A percentile compares a stretch with the other conserved stretches of the same genome.
Evolutionary conservation across 2,329 filamentous ascomycete genomes (phyloP).

Genomic region (Pseudopithomyces maydicus): DNA sequence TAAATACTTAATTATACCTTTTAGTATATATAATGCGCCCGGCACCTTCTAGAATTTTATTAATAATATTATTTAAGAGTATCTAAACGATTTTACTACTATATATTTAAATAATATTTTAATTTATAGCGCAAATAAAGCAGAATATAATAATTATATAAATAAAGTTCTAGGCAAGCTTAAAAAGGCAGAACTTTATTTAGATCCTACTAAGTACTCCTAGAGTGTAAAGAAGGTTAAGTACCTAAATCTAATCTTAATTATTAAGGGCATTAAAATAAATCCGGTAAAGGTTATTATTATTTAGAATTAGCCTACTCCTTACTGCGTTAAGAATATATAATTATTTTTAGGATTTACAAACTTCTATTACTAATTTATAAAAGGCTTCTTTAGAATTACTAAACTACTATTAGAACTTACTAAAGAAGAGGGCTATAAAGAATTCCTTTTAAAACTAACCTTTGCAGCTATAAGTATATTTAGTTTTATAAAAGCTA

Average conservation of each 20-base stretch:
- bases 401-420: not conserved
- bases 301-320: not conserved
- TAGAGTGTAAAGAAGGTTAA: not conserved
- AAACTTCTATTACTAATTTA: too few relatives aligned
- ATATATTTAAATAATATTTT: not conserved
- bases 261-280: too few relatives aligned
- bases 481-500: too few relatives aligned
- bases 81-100: not conserved
- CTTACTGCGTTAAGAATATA: not conserved
- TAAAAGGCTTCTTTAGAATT: not conserved
- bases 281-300: not conserved
- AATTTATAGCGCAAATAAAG: not conserved
- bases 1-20: too few relatives aligned
- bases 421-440: not conserved
- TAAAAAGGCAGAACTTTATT: not conserved
- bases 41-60: too few relatives aligned
- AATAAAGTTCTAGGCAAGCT: not conserved
- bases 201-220: not conserved
- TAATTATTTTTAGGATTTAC: not conserved
- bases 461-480: not conserved
- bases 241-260: not conserved
- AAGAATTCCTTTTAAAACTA: not conserved
- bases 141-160: not conserved
- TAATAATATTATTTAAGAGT: not conserved
- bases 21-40: too few relatives aligned